Conservation (phyloP, 2,329 filamentous ascomycete species). For the Pseudohalonectria lignicola region DNA sequence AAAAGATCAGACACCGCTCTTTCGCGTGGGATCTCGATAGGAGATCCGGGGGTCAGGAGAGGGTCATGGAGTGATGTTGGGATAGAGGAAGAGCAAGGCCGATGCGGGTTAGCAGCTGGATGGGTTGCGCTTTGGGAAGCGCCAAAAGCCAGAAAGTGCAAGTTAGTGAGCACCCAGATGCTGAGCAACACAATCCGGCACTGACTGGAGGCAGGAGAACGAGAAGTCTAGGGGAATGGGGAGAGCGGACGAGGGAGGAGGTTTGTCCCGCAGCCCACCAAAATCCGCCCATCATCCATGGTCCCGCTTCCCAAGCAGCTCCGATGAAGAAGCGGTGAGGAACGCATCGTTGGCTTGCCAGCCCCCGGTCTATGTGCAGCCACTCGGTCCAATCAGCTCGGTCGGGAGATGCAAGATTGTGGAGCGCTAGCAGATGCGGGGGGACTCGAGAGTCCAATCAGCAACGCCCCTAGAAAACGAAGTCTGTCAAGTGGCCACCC, state of each 20-base stretch:
- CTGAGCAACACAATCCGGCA: neutral
- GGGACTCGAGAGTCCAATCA: constrained; percentile 5
- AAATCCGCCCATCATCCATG: neutral
- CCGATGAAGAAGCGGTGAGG: constrained; percentile 19
- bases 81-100: too few relatives aligned
- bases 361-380: constrained; percentile 12
- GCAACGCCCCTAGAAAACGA: neutral
- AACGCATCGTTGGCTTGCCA: constrained; percentile 14
- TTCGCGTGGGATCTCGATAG: constrained; percentile 19
- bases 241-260: neutral
- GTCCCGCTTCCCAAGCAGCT: constrained; percentile 1
- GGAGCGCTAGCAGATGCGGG: constrained; percentile 9
- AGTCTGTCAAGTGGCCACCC: constrained; percentile 1
- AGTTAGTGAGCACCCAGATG: constrained; percentile 1
- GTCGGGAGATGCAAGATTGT: constrained; percentile 11
- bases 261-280: neutral
- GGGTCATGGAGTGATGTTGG: constrained; percentile 16
- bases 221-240: neutral
- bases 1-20: constrained; percentile 28
- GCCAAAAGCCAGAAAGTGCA: neutral
- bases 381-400: constrained; percentile 12
- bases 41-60: constrained; percentile 21
- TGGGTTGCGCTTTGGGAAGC: constrained; percentile 5
- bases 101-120: too few relatives aligned
- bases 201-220: neutral